Base-by-base conservation (phyloP, 768 basidiomycete genomes). In the Russula ochroleuca region DNA sequence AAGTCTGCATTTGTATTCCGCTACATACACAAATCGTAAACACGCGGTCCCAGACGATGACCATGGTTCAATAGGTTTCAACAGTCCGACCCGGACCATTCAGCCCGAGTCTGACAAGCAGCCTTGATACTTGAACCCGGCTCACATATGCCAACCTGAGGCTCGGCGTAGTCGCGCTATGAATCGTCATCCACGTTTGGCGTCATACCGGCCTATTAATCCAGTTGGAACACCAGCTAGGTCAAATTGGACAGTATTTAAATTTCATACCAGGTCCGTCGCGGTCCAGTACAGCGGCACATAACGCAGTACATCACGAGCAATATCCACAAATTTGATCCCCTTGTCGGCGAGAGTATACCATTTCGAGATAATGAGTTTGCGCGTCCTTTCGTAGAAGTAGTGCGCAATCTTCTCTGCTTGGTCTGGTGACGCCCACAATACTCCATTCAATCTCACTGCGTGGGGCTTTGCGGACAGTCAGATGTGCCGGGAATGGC, bases 401-500 rank as follows among this genome's bases (percentile, higher is more conserved):
- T 80, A 90, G 55, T 77, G 70, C 15, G 81, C 82, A 58, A 86
- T 80, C 63, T 78, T 78, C 8, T 80, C 77, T 2, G 81, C 69
- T 6, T 78, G 73, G 23, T 82, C 83, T 0, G 82, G 75, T 0
- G 80, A 77, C 19, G 77, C 76, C 48, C 75, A 73, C 19, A 92
- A 72, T 14, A 93, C 92, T 0, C 86, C 91, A 1, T 82, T 77
- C 76, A 92, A 92, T 72, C 70, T 91, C 70, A 93, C 91, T 2
- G 76, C 88, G 4, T 93, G 91, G 91, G 91, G 91, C 41, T 91
- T 88, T 69, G 81, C 85, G 23, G 91, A 94, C 72, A 89, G 88
- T 72, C 87, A 90, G 67, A n/a, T 84, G 90, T 61, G 85, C 91
- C 68, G 76, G 84, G 33, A 78, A 78, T 43, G 89, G 81, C 4